Percentiles rank a stretch among this genome's conserved stretches.
Evolutionary conservation across 371 early-diverging fungal species (phyloP).

Genomic region (Mortierella sp.): DNA sequence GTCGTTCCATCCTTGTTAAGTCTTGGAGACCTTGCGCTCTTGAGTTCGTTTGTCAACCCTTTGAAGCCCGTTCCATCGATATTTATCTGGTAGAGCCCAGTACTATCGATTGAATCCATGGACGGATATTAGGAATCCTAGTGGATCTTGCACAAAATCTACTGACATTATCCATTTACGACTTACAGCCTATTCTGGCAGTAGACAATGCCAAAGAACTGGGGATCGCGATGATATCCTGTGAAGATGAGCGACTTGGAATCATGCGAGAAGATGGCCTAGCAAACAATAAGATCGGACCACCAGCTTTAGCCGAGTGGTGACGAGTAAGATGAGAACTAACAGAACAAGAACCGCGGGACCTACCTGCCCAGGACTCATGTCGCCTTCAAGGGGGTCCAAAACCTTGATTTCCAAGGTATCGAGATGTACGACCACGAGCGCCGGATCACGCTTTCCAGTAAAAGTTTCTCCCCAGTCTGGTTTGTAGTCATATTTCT

Average conservation of each 20-base stretch:
- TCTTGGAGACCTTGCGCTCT: slow-evolving; percentile 66
- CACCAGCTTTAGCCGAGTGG: no score
- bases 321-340: no score
- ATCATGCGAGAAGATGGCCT: slow-evolving; percentile 45
- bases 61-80: slow-evolving; percentile 51
- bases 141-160: no score
- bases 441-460: slow-evolving; percentile 60
- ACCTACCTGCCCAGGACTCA: slow-evolving; percentile 44
- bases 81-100: slow-evolving; percentile 54
- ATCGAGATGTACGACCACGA: slow-evolving; percentile 58
- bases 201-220: slow-evolving; percentile 62
- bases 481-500: slow-evolving; percentile 54
- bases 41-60: slow-evolving; percentile 32
- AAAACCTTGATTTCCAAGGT: slow-evolving; percentile 44
- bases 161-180: no score
- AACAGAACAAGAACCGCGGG: no score
- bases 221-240: slow-evolving; percentile 60
- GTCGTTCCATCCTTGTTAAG: slow-evolving; percentile 53
- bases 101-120: slow-evolving; percentile 23
- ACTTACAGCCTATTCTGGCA: slow-evolving; percentile 63
- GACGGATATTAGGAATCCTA: background rate
- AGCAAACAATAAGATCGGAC: background rate
- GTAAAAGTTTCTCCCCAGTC: slow-evolving; percentile 69
- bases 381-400: slow-evolving; percentile 31
- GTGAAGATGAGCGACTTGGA: slow-evolving; percentile 61